A percentile compares a stretch with the other conserved stretches of the same genome.
Evolutionary conservation across 192 early-diverging fungal species (phyloP).

Genomic region (Allomyces macrogynus): DNA sequence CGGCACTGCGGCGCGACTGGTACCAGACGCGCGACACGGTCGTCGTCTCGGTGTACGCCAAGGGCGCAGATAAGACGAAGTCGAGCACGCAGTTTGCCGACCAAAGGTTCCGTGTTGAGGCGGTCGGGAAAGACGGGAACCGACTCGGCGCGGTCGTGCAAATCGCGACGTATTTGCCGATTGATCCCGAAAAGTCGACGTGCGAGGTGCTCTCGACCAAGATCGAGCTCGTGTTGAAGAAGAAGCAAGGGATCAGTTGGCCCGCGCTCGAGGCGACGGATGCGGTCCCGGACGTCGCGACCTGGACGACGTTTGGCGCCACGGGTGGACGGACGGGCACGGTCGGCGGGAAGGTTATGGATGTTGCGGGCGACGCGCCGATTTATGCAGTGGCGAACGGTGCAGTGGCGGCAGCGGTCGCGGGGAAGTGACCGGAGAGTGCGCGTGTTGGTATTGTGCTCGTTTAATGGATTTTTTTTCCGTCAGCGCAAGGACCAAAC

Average conservation of each 20-base stretch:
- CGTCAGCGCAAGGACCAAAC: too few relatives aligned
- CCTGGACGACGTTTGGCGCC: slow-evolving; percentile 74
- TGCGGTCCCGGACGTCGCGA: slow-evolving; percentile 17
- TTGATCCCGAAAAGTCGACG: slow-evolving; percentile 41
- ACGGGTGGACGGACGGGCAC: slow-evolving; percentile 33
- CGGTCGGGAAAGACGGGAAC: not conserved
- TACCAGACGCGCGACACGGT: slow-evolving; percentile 77
- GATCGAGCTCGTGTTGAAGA: slow-evolving; percentile 54
- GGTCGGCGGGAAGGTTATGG: slow-evolving; percentile 44
- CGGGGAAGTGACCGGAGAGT: too few relatives aligned
- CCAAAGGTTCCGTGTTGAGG: slow-evolving; percentile 20
- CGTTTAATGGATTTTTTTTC: too few relatives aligned
- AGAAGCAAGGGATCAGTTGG: slow-evolving; percentile 72
- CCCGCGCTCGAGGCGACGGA: slow-evolving; percentile 46
- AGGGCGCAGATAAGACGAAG: slow-evolving; percentile 54
- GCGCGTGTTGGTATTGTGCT: too few relatives aligned
- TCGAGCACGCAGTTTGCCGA: slow-evolving; percentile 49
- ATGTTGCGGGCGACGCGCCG: slow-evolving; percentile 21
- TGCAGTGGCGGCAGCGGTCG: too few relatives aligned
- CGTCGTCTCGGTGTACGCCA: slow-evolving; percentile 80
- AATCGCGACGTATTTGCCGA: slow-evolving; percentile 15
- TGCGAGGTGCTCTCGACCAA: slow-evolving; percentile 56
- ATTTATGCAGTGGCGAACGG: slow-evolving; percentile 1
- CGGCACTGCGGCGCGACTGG: slow-evolving; percentile 61
- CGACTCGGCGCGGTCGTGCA: not conserved